A percentile compares a stretch with the other conserved stretches of the same genome.
These are phyloP conservation scores for Aspergillus ostianus DNA, from an alignment of 495 filamentous ascomycete genomes.

Conservation along the genomic window DNA sequence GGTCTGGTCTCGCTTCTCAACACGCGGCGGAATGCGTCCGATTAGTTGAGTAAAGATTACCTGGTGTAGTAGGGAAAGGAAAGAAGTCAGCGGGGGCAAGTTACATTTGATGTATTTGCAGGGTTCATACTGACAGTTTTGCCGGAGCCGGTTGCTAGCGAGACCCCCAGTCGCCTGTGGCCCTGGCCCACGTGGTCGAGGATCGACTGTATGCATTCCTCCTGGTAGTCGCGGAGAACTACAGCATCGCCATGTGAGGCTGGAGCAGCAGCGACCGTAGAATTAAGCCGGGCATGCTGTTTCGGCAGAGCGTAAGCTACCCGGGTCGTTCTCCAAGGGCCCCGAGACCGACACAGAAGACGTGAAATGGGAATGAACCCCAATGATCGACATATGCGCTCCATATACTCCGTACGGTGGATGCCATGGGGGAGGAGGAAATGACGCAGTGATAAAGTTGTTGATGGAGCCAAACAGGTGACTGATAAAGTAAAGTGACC, in stretches of 20 bases:
- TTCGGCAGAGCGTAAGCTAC: not conserved
- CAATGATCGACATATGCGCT: slow-evolving; percentile 31
- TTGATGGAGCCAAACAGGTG: not conserved
- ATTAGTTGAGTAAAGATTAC: slow-evolving; percentile 98
- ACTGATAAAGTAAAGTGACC: not conserved
- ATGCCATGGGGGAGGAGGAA: slow-evolving; percentile 16
- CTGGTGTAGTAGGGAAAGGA: slow-evolving; percentile 32
- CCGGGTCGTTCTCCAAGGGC: slow-evolving; percentile 3
- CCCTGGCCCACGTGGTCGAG: slow-evolving; percentile 68
- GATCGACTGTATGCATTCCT: slow-evolving; percentile 88
- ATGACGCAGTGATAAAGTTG: not conserved
- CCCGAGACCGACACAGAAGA: slow-evolving; percentile 1
- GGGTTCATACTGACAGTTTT: slow-evolving; percentile 67
- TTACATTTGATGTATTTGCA: not conserved
- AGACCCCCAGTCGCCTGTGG: slow-evolving; percentile 80
- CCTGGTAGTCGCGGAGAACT: slow-evolving; percentile 72
- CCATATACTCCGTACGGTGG: slow-evolving; percentile 22
- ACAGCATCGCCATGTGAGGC: slow-evolving; percentile 35
- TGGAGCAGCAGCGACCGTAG: slow-evolving; percentile 23
- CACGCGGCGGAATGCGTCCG: slow-evolving; percentile 62
- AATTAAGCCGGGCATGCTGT: slow-evolving; percentile 27
- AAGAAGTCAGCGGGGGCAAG: not conserved
- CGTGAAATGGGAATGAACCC: slow-evolving; percentile 22
- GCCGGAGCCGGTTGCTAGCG: slow-evolving; percentile 85
- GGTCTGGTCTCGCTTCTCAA: slow-evolving; percentile 64